Conservation (phyloP, 2,329 filamentous ascomycete genomes). For the Verticillium dahliae region DNA sequence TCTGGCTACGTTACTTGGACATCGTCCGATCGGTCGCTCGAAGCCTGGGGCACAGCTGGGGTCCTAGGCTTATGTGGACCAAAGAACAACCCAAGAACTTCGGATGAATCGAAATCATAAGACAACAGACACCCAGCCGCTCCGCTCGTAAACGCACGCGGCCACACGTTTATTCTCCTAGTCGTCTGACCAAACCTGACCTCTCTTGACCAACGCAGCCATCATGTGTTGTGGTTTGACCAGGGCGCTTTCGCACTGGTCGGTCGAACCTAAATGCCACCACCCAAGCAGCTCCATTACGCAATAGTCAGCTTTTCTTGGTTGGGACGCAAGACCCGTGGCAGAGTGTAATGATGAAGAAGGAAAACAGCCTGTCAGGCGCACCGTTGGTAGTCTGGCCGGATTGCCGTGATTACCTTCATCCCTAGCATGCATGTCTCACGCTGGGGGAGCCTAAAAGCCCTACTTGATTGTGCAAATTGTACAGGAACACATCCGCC, state of each 20-base stretch:
- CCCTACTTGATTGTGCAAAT: neutral
- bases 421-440: neutral
- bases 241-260: too few species aligned
- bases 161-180: neutral
- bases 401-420: neutral
- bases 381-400: neutral
- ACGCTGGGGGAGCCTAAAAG: neutral
- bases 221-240: neutral
- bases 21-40: neutral
- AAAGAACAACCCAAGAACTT: neutral
- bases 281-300: too few species aligned
- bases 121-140: neutral
- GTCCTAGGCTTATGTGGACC: neutral
- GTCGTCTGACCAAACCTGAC: neutral
- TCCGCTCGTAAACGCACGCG: neutral
- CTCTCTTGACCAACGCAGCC: neutral
- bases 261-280: too few species aligned
- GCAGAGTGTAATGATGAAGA: too few species aligned
- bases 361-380: too few species aligned
- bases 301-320: too few species aligned
- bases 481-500: neutral
- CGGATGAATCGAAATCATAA: neutral
- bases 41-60: neutral
- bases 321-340: too few species aligned
- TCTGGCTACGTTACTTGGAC: too few species aligned